Evolutionary conservation across 495 filamentous ascomycete genomes (phyloP).

Genomic region (Parathielavia appendiculata): DNA sequence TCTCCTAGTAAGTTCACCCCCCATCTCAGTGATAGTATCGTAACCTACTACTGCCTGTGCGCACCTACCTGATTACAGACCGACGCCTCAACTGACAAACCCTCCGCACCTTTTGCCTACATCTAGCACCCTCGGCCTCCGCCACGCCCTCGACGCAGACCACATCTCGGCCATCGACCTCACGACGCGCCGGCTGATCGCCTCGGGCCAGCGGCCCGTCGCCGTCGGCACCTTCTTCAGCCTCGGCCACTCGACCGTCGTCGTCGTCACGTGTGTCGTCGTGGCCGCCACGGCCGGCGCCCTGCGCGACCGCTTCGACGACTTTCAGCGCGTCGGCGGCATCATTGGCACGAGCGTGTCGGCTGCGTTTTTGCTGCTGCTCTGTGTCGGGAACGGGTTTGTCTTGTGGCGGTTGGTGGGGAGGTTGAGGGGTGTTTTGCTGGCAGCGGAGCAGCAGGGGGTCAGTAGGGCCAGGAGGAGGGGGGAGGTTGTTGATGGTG

Average conservation of each 20-base stretch:
- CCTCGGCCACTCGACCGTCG: constrained; percentile 89
- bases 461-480: constrained; percentile 18
- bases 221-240: constrained; percentile 95
- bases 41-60: too few species aligned
- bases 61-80: too few species aligned
- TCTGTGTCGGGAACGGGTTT: constrained; percentile 81
- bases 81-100: constrained; percentile 51
- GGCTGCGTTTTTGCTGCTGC: constrained; percentile 71
- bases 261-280: constrained; percentile 82
- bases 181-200: constrained; percentile 88
- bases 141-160: constrained; percentile 94
- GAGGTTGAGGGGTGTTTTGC: constrained; percentile 59
- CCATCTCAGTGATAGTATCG: too few species aligned
- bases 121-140: constrained; percentile 69
- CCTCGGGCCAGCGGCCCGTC: constrained; percentile 79
- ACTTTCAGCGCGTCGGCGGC: constrained; percentile 73
- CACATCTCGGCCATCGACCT: constrained; percentile 96
- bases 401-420: constrained; percentile 71
- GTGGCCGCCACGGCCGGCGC: constrained; percentile 87
- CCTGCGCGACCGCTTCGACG: constrained; percentile 69
- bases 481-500: constrained; percentile 16
- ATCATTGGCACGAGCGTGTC: constrained; percentile 84
- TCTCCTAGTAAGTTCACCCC: constrained; percentile 55
- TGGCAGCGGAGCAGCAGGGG: constrained; percentile 29
- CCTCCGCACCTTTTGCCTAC: neutral